These are phyloP conservation scores for barrel medic (Medicago truncatula) DNA, from an alignment of 306 rosid genomes.

Conservation along the genomic window DNA sequence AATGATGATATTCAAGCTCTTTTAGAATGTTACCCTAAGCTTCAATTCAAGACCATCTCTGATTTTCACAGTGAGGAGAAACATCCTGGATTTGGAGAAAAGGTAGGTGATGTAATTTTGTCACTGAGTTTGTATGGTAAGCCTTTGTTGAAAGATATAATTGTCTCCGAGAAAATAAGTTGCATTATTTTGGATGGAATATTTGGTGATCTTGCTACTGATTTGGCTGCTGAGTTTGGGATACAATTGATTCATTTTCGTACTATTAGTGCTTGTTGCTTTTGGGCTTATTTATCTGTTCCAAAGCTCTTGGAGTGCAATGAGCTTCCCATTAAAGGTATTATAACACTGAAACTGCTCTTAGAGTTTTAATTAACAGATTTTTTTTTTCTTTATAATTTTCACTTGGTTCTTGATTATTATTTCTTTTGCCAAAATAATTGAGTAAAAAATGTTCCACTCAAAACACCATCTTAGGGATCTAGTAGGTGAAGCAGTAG, in stretches of 20 bases:
- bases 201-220: conserved; percentile 39
- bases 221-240: conserved; percentile 40
- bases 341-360: not conserved
- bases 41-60: conserved; percentile 51
- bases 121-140: conserved; percentile 18
- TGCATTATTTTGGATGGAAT: conserved; percentile 58
- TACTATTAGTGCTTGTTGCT: conserved; percentile 46
- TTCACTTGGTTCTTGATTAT: no score
- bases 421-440: no score
- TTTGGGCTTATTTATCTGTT: conserved; percentile 52
- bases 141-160: conserved; percentile 43
- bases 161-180: conserved; percentile 28
- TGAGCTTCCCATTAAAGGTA: conserved; percentile 61
- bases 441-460: no score
- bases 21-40: conserved; percentile 37
- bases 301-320: conserved; percentile 42
- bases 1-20: conserved; percentile 35
- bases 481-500: no score
- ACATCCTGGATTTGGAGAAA: conserved; percentile 42
- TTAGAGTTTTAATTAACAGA: not conserved
- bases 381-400: no score
- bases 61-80: conserved; percentile 38
- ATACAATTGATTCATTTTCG: conserved; percentile 54
- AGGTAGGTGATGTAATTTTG: not conserved
- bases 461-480: no score